Conservation (phyloP, 768 basidiomycete genomes). For the Pleurotus platypus region DNA sequence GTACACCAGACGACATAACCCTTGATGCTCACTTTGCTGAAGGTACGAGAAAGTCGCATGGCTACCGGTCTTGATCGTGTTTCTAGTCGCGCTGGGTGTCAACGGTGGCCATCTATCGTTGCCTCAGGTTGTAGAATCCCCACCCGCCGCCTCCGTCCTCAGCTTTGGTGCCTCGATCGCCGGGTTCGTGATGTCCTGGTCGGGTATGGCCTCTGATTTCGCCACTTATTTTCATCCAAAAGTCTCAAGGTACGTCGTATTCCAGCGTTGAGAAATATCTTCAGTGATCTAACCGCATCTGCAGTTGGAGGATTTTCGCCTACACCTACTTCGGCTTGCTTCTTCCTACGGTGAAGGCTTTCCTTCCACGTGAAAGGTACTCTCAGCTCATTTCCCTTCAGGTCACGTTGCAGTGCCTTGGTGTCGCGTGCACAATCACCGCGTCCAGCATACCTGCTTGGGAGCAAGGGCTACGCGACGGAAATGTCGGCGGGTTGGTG, state of each 20-base stretch:
- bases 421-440: slow-evolving; percentile 63
- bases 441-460: slow-evolving; percentile 54
- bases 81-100: slow-evolving; percentile 48
- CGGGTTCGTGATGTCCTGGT: slow-evolving; percentile 50
- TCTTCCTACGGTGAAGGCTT: slow-evolving; percentile 48
- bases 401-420: slow-evolving; percentile 49
- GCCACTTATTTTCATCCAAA: slow-evolving; percentile 46
- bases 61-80: slow-evolving; percentile 55
- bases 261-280: neutral
- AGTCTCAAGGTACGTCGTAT: slow-evolving; percentile 34
- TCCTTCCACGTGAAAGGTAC: neutral
- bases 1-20: too few relatives aligned
- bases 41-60: slow-evolving; percentile 57
- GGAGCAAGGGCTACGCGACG: slow-evolving; percentile 47
- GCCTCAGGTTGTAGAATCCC: slow-evolving; percentile 30
- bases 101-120: slow-evolving; percentile 46
- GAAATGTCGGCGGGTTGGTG: slow-evolving; percentile 66
- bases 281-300: neutral
- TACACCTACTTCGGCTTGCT: slow-evolving; percentile 67
- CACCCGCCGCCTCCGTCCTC: slow-evolving; percentile 37
- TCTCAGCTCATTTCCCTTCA: slow-evolving; percentile 20
- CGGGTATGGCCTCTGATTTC: slow-evolving; percentile 49
- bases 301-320: slow-evolving; percentile 53
- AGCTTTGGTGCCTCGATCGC: slow-evolving; percentile 49
- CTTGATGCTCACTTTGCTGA: neutral